Evolutionary conservation across 495 filamentous ascomycete species (phyloP), one percentile per base, ranked within the genome.

Genomic region (Penicillium lagena): DNA sequence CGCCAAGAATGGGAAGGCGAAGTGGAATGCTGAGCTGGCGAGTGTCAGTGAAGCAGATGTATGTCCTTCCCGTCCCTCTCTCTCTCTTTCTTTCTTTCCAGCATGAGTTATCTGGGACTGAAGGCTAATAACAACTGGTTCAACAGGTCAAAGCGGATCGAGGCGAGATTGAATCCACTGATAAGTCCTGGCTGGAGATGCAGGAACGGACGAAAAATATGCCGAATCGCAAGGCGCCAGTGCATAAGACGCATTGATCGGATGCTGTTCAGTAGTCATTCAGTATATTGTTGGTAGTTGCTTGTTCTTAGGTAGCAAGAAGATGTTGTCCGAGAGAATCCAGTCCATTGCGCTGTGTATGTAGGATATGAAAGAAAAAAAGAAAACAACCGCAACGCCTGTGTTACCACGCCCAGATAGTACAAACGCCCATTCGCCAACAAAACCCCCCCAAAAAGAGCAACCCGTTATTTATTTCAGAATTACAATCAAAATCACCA

Each of bases 11-110:
- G 90, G 90, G 14, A 81, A 84, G 63, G 86, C 72, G 10, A 76
- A 89, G 51, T 95, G 90, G 90, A 86, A 86, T 63, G 70, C 81
- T 13, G 83, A 87, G 58, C 64, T 96, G 43, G 86, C 87, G 6
- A 86, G 80, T 46, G 78, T 87, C 59, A 88, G 83, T 55, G 90
- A 96, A 73, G 82, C 83, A 50, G 81, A 80, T 55, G 81, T 96
- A 64, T 37, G 69, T 55, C 5, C 45, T 39, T 17, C 45, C 10
- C 29, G n/a, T n/a, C 8, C 10, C 29, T 37, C 2, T 45, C 7
- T 27, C 10, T 45, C 2, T 31, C 9, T 28, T 22, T 12, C 30
- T 48, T 33, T 29, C 39, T 28, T 9, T 12, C 9, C 7, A 14
- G 30, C 12, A 27, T 37, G 9, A 31, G 9, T 12, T 29, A 30